Evolutionary conservation across 2,329 filamentous ascomycete genomes (phyloP).

Genomic region (Ceratocystis ficicola): DNA sequence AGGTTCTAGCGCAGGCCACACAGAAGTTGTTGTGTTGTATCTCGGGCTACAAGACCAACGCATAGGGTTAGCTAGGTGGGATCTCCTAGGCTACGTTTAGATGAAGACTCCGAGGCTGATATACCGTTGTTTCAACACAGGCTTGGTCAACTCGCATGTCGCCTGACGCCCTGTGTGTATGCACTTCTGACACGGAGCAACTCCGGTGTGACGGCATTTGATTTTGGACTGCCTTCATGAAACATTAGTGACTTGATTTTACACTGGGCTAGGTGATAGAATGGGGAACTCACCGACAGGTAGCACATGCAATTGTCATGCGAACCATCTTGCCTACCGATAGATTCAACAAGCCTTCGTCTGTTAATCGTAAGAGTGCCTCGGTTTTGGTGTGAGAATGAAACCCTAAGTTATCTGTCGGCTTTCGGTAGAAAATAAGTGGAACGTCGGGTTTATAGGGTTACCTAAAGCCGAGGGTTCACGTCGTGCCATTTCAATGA

Average conservation of each 20-base stretch:
- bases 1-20: not conserved
- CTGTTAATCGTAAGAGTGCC: not conserved
- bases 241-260: not conserved
- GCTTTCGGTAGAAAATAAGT: not conserved
- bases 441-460: not conserved
- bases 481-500: not conserved
- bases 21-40: not conserved
- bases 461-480: not conserved
- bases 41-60: not conserved
- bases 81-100: not conserved
- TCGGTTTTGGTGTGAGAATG: not conserved
- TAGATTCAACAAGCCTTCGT: not conserved
- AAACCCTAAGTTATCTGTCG: not conserved
- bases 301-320: constrained; percentile 18
- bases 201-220: constrained; percentile 19
- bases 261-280: not conserved
- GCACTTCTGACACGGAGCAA: constrained; percentile 17
- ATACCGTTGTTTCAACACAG: constrained; percentile 14
- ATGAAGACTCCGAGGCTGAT: not conserved
- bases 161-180: constrained; percentile 9
- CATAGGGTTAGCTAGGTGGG: not conserved
- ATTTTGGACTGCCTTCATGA: constrained; percentile 18
- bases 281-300: constrained; percentile 15
- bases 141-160: constrained; percentile 14
- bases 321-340: constrained; percentile 16